phyloP scores from a whole-genome alignment of 805 yeast species.

The Danielia reshetovae region DNA sequence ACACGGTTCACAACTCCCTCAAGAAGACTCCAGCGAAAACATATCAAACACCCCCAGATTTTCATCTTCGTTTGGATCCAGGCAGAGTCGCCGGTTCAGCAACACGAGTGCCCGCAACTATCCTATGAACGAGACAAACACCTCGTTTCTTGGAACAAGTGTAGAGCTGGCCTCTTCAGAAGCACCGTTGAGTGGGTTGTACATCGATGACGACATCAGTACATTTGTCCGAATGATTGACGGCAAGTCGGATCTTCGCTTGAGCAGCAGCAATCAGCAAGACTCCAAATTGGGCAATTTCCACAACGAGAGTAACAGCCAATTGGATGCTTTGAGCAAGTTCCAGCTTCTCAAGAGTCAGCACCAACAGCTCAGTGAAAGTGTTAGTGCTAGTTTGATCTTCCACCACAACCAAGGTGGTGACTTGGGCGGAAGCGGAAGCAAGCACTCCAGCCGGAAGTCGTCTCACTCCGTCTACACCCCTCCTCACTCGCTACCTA shows the following conservation, averaged over 20 bases:
- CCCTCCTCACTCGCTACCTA: conserved; percentile 15
- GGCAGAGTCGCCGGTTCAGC: conserved; percentile 49
- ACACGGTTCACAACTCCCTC: conserved; percentile 33
- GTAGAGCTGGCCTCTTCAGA: conserved; percentile 34
- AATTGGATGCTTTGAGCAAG: conserved; percentile 44
- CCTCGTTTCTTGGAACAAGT: conserved; percentile 29
- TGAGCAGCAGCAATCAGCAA: conserved; percentile 19
- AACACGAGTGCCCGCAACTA: conserved; percentile 25
- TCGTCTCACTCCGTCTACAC: conserved; percentile 9
- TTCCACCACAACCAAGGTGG: conserved; percentile 20
- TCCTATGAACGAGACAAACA: conserved; percentile 16
- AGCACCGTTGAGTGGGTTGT: conserved; percentile 40
- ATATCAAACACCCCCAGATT: conserved; percentile 51
- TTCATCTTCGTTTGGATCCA: conserved; percentile 70
- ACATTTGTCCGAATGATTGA: conserved; percentile 73
- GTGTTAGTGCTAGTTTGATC: conserved; percentile 48
- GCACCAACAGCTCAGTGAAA: conserved; percentile 54
- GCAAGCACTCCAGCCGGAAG: conserved; percentile 25
- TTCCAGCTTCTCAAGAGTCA: conserved; percentile 51
- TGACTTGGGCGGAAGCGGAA: conserved; percentile 8
- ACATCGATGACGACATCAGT: conserved; percentile 56
- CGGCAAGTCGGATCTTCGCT: conserved; percentile 50
- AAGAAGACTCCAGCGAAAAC: conserved; percentile 24
- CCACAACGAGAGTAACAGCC: conserved; percentile 17
- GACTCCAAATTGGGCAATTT: conserved; percentile 13